phyloP scores from a whole-genome alignment of 1,284 basidiomycete species.

The Ceratobasidium sp. region DNA sequence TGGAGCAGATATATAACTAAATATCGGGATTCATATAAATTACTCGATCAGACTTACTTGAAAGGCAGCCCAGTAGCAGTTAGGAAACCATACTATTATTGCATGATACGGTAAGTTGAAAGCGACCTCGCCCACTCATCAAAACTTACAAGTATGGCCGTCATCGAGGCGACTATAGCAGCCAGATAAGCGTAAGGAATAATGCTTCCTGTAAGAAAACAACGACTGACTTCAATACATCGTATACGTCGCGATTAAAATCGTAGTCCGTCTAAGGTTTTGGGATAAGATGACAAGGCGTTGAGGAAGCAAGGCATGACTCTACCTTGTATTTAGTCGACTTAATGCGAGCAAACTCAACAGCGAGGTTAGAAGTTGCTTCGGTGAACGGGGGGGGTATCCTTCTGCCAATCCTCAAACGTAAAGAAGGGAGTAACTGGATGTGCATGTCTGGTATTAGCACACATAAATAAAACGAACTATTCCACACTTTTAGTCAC shows the following conservation, averaged over 20 bases:
- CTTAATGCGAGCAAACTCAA: constrained; percentile 58
- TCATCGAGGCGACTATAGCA: constrained; percentile 59
- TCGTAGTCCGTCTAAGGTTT: constrained; percentile 63
- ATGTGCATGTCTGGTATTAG: too few species aligned
- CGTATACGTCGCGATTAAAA: constrained; percentile 65
- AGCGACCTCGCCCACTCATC: too few species aligned
- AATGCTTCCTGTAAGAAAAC: background rate
- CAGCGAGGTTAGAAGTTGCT: constrained; percentile 62
- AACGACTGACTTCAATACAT: constrained; percentile 54
- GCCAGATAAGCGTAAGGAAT: background rate
- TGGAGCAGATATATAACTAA: too few species aligned
- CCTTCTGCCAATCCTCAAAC: constrained; percentile 67
- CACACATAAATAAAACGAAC: too few species aligned
- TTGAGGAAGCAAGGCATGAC: constrained; percentile 46
- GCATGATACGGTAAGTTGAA: background rate
- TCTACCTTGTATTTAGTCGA: constrained; percentile 54
- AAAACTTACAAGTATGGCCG: constrained; percentile 70
- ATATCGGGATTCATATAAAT: too few species aligned
- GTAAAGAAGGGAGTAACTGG: constrained; percentile 69
- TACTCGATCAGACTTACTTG: constrained; percentile 48
- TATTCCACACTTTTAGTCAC: constrained; percentile 46
- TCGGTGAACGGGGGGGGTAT: constrained; percentile 68
- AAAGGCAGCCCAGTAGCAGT: constrained; percentile 61
- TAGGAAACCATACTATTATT: constrained; percentile 63
- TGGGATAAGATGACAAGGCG: background rate